Percentiles rank a stretch among this genome's conserved stretches.
These are phyloP conservation scores for Parietaria judaica DNA, from an alignment of 306 rosid species.

Conservation along the genomic window DNA sequence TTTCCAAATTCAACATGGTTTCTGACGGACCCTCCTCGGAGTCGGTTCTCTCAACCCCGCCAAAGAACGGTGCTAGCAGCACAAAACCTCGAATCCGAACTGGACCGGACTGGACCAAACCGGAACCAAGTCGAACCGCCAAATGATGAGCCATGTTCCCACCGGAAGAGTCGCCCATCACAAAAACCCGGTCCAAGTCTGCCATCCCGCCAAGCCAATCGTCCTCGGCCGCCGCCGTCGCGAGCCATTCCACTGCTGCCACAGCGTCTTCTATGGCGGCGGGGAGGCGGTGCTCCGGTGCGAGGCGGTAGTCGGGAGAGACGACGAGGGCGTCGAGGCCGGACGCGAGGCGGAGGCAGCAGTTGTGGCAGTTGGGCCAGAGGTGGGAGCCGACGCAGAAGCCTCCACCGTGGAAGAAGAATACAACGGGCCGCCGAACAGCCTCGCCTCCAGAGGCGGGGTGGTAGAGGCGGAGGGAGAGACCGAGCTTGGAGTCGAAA, in stretches of 20 bases:
- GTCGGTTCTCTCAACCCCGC: slow-evolving; percentile 65
- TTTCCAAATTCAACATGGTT: slow-evolving; percentile 39
- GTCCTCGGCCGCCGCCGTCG: slow-evolving; percentile 27
- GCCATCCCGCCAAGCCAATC: slow-evolving; percentile 46
- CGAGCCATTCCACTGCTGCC: slow-evolving; percentile 65
- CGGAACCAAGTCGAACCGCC: slow-evolving; percentile 47
- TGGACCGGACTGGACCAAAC: slow-evolving; percentile 22
- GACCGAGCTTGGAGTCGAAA: slow-evolving; percentile 37
- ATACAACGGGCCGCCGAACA: slow-evolving; percentile 23
- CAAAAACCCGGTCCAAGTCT: slow-evolving; percentile 55
- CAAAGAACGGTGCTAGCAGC: slow-evolving; percentile 80
- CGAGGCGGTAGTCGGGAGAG: slow-evolving; percentile 67
- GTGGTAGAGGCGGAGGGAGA: slow-evolving; percentile 60
- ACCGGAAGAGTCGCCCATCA: slow-evolving; percentile 85
- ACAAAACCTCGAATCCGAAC: slow-evolving; percentile 58
- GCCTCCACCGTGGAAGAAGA: slow-evolving; percentile 83
- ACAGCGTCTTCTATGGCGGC: slow-evolving; percentile 69
- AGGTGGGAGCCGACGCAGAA: slow-evolving; percentile 74
- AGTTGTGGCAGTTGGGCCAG: slow-evolving; percentile 79
- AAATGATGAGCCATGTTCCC: slow-evolving; percentile 87
- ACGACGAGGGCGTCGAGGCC: slow-evolving; percentile 43
- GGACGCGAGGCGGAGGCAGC: slow-evolving; percentile 54
- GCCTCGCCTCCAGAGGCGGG: slow-evolving; percentile 21
- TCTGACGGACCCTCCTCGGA: slow-evolving; percentile 78
- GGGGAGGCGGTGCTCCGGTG: slow-evolving; percentile 76